Conservation (phyloP, 805 yeast species). For the Priceomyces carsonii region DNA sequence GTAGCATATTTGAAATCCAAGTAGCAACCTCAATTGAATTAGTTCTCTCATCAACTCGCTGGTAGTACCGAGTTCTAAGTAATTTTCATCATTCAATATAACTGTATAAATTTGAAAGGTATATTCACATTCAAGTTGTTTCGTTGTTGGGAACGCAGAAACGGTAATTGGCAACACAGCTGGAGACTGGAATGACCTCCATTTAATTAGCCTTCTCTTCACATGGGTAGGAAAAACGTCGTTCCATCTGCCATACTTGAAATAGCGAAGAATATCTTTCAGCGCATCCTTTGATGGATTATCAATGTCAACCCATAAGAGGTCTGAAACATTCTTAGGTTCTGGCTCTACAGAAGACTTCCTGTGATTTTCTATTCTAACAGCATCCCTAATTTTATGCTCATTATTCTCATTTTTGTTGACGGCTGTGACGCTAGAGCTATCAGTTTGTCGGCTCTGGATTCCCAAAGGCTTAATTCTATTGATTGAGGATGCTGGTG, state of each 20-base stretch:
- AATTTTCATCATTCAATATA: conserved; percentile 59
- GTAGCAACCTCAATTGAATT: conserved; percentile 76
- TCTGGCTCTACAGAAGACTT: conserved; percentile 9
- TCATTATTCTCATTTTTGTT: background rate
- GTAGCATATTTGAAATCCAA: conserved; percentile 89
- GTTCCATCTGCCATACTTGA: conserved; percentile 85
- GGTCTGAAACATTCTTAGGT: conserved; percentile 7
- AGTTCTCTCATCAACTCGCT: conserved; percentile 75
- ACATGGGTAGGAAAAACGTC: conserved; percentile 81
- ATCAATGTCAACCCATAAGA: conserved; percentile 35
- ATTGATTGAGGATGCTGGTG: conserved; percentile 3
- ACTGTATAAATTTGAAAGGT: conserved; percentile 84
- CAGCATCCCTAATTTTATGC: background rate
- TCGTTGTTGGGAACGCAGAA: conserved; percentile 68
- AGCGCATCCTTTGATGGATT: conserved; percentile 77
- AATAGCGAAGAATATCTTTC: conserved; percentile 52
- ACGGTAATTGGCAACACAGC: conserved; percentile 88
- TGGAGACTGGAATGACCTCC: conserved; percentile 93
- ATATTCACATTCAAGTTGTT: conserved; percentile 70
- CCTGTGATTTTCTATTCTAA: conserved; percentile 3
- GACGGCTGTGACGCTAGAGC: too few species aligned
- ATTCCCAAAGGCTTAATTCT: background rate
- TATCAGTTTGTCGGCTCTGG: background rate
- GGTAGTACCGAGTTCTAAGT: conserved; percentile 50
- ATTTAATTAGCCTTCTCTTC: conserved; percentile 69